Evolutionary conservation across 768 basidiomycete genomes (phyloP).

Genomic region (Boletus patriciae): DNA sequence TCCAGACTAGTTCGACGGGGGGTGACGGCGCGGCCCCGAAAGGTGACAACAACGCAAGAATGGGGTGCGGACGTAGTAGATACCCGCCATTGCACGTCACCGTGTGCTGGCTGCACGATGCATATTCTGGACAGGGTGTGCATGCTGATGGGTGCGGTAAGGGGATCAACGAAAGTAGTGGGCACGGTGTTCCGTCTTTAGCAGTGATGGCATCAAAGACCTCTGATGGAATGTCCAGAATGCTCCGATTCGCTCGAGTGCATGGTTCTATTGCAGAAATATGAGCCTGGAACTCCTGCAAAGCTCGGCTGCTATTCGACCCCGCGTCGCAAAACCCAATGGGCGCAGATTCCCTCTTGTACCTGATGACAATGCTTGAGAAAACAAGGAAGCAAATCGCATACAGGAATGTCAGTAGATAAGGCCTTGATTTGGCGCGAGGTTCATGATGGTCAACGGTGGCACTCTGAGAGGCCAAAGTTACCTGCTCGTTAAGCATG

Average conservation of each 20-base stretch:
- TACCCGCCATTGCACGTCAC: conserved; percentile 70
- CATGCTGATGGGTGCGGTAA: conserved; percentile 61
- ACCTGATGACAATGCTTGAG: conserved; percentile 42
- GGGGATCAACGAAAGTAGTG: conserved; percentile 53
- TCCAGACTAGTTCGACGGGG: conserved; percentile 45
- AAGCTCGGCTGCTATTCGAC: conserved; percentile 53
- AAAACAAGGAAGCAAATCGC: conserved; percentile 37
- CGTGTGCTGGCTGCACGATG: conserved; percentile 52
- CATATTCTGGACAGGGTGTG: conserved; percentile 72
- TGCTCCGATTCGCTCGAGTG: conserved; percentile 53
- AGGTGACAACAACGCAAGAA: conserved; percentile 47
- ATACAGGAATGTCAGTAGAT: conserved; percentile 46
- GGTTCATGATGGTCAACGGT: conserved; percentile 17
- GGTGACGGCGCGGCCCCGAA: conserved; percentile 40
- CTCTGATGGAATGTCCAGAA: conserved; percentile 38
- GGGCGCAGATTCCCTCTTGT: conserved; percentile 64
- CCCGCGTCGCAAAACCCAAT: conserved; percentile 79
- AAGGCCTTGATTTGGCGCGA: conserved; percentile 22
- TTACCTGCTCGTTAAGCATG: conserved; percentile 26
- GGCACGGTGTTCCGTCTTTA: conserved; percentile 46
- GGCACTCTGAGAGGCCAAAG: conserved; percentile 40
- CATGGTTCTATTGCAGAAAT: conserved; percentile 54
- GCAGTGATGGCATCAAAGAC: conserved; percentile 27
- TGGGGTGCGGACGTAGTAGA: conserved; percentile 60
- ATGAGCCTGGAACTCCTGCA: conserved; percentile 49